Conservation (phyloP, 345 rosid species). For the Aethionema arabicum region DNA sequence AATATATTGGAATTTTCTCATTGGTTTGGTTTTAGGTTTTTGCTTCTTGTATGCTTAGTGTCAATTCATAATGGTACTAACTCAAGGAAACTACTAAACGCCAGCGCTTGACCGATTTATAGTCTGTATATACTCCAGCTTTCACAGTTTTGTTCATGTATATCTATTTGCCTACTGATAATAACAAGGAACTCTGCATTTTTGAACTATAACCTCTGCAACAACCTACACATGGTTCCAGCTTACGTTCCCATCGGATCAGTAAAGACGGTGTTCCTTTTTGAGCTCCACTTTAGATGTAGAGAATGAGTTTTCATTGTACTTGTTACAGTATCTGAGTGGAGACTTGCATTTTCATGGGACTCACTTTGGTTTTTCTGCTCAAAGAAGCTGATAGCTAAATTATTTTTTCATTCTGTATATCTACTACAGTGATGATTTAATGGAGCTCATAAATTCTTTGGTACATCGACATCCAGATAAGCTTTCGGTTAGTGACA, state of each 20-base stretch:
- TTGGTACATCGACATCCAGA: conserved; percentile 75
- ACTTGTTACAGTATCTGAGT: background rate
- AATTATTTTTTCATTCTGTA: conserved; percentile 7
- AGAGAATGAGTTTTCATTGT: background rate
- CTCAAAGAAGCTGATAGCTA: background rate
- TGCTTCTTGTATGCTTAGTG: background rate
- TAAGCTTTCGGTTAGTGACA: conserved; percentile 54
- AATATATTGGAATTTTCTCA: too few relatives aligned
- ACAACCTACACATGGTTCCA: background rate
- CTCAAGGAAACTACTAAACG: too few relatives aligned
- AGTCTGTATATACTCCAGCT: too few relatives aligned
- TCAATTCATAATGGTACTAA: background rate
- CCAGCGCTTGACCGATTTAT: too few relatives aligned
- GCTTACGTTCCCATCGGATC: background rate
- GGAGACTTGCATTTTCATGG: background rate
- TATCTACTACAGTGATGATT: conserved; percentile 51
- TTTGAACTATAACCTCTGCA: too few relatives aligned
- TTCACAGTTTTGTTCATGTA: too few relatives aligned
- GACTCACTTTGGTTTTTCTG: background rate
- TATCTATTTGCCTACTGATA: too few relatives aligned
- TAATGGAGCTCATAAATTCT: conserved; percentile 60
- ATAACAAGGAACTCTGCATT: too few relatives aligned
- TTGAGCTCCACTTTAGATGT: background rate
- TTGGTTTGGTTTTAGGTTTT: too few relatives aligned
- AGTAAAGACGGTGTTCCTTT: background rate